These are phyloP conservation scores for Nemania serpens DNA, from an alignment of 2,329 filamentous ascomycete genomes.

Conservation along the genomic window DNA sequence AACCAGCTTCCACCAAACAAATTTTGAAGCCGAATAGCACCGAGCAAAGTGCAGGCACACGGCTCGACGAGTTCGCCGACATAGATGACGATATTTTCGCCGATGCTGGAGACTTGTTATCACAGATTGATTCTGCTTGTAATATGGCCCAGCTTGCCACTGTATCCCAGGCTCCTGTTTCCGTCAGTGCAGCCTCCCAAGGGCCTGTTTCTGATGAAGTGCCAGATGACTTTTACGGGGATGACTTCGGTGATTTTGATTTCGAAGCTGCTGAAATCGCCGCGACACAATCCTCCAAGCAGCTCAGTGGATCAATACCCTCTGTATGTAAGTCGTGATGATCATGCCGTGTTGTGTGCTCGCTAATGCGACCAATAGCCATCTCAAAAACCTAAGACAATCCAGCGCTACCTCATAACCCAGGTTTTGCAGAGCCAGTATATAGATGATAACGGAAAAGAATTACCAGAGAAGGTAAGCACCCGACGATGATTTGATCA, in stretches of 20 bases:
- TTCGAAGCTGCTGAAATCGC: slow-evolving; percentile 76
- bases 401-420: slow-evolving; percentile 85
- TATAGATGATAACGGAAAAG: slow-evolving; percentile 63
- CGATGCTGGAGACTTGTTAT: slow-evolving; percentile 50
- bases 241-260: slow-evolving; percentile 78
- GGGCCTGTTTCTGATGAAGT: slow-evolving; percentile 42
- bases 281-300: slow-evolving; percentile 67
- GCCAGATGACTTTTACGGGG: slow-evolving; percentile 59
- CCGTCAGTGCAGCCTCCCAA: slow-evolving; percentile 15
- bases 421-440: slow-evolving; percentile 74
- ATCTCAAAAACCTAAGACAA: slow-evolving; percentile 69
- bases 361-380: slow-evolving; percentile 72
- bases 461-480: slow-evolving; percentile 72
- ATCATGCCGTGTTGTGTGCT: slow-evolving; percentile 38
- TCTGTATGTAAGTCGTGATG: slow-evolving; percentile 57
- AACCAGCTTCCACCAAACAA: slow-evolving; percentile 25
- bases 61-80: slow-evolving; percentile 68
- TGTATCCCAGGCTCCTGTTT: slow-evolving; percentile 27
- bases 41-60: slow-evolving; percentile 28
- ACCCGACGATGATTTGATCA: background rate
- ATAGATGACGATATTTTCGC: slow-evolving; percentile 65
- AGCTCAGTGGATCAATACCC: slow-evolving; percentile 41
- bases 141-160: slow-evolving; percentile 22
- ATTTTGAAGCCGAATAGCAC: slow-evolving; percentile 14
- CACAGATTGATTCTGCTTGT: slow-evolving; percentile 41